Percentiles rank a stretch among this genome's conserved stretches.
phyloP scores from a whole-genome alignment of 1,284 basidiomycete species.

The Erythrobasidium hasegawianum region DNA sequence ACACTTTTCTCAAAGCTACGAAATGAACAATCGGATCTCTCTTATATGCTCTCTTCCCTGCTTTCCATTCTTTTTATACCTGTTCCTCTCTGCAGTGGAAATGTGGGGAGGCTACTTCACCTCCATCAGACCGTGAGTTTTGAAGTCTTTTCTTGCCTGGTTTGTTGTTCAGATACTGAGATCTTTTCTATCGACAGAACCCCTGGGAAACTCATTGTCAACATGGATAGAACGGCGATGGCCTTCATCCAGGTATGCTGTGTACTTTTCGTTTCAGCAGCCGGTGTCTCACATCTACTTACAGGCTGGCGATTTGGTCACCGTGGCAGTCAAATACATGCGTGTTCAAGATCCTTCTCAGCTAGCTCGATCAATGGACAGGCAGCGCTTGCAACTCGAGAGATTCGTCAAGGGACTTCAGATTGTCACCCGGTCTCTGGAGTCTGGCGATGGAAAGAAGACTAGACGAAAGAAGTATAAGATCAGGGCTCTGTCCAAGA shows the following conservation, averaged over 20 bases:
- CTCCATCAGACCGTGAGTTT: conserved; percentile 25
- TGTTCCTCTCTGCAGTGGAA: conserved; percentile 27
- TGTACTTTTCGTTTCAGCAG: too few relatives aligned
- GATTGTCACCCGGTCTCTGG: conserved; percentile 19
- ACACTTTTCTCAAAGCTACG: not conserved
- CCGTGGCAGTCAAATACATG: conserved; percentile 26
- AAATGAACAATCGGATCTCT: too few relatives aligned
- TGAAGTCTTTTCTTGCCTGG: too few relatives aligned
- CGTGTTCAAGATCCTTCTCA: conserved; percentile 17
- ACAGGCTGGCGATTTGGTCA: conserved; percentile 28
- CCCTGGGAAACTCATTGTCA: conserved; percentile 31
- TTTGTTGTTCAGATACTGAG: too few relatives aligned
- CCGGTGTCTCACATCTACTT: too few relatives aligned
- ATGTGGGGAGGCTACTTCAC: conserved; percentile 37
- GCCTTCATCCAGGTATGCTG: conserved; percentile 23
- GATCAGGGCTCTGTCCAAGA: conserved; percentile 20
- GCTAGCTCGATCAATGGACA: conserved; percentile 22
- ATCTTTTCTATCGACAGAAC: not conserved
- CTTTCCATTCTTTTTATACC: not conserved
- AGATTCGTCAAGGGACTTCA: conserved; percentile 25
- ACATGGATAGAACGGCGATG: conserved; percentile 34
- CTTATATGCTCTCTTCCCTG: not conserved
- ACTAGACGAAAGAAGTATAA: conserved; percentile 31
- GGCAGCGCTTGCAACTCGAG: conserved; percentile 27
- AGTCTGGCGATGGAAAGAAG: conserved; percentile 8